phyloP scores from a whole-genome alignment of 2,329 filamentous ascomycete genomes.

The Aspergillus terreus region DNA sequence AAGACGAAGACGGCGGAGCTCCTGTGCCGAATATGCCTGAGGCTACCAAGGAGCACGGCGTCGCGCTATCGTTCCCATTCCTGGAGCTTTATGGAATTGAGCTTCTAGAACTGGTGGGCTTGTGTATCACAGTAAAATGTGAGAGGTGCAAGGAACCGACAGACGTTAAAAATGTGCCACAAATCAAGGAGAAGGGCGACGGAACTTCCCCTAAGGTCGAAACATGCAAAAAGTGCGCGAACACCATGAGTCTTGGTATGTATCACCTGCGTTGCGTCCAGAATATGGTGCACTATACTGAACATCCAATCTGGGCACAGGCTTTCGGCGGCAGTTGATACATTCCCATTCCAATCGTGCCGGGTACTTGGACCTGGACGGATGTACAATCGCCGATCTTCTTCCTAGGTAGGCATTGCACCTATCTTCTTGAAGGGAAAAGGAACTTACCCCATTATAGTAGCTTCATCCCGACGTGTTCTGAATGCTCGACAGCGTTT shows the following conservation, averaged over 20 bases:
- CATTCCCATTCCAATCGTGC: conserved; percentile 71
- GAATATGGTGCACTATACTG: neutral
- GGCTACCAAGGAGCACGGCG: conserved; percentile 59
- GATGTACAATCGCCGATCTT: conserved; percentile 71
- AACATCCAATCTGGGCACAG: conserved; percentile 18
- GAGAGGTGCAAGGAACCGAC: conserved; percentile 70
- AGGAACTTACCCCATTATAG: conserved; percentile 40
- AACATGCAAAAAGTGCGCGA: conserved; percentile 55
- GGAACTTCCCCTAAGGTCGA: conserved; percentile 41
- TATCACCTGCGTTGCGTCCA: neutral
- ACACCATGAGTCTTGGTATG: conserved; percentile 45
- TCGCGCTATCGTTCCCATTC: conserved; percentile 74
- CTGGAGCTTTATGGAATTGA: conserved; percentile 76
- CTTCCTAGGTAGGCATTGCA: conserved; percentile 56
- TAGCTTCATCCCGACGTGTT: conserved; percentile 74
- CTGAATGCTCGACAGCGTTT: conserved; percentile 67
- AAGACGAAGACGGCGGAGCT: conserved; percentile 39
- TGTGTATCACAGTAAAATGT: conserved; percentile 72
- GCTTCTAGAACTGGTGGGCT: conserved; percentile 63
- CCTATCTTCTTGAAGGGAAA: neutral
- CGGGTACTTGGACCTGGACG: conserved; percentile 73
- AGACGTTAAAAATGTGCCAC: conserved; percentile 65
- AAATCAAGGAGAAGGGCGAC: conserved; percentile 44
- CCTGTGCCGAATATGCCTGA: conserved; percentile 31
- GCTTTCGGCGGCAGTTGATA: conserved; percentile 65